A percentile compares a stretch with the other conserved stretches of the same genome.
Conservation (phyloP, 2,329 filamentous ascomycete species). For the Ambrosiella beaveri region DNA sequence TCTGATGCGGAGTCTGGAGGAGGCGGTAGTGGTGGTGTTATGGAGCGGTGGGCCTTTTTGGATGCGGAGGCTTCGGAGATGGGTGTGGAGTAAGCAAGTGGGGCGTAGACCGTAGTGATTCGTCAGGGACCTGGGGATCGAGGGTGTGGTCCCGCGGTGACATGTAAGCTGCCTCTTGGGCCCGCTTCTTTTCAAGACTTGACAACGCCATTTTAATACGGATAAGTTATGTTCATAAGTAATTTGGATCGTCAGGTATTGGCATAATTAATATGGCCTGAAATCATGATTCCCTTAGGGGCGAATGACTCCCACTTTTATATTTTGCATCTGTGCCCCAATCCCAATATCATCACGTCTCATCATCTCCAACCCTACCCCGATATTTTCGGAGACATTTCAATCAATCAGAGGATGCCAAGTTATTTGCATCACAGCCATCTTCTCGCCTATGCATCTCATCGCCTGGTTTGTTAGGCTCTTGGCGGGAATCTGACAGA, state of each 20-base stretch:
- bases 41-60: no score
- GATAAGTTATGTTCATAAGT: no score
- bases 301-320: no score
- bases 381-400: background rate
- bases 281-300: no score
- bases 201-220: background rate
- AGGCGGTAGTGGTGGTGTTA: background rate
- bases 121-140: no score
- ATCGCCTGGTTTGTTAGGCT: no score
- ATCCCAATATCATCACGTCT: no score
- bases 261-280: background rate
- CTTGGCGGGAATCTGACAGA: no score
- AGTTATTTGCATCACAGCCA: background rate
- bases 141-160: background rate
- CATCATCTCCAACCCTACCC: no score
- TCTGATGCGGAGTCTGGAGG: background rate
- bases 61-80: background rate
- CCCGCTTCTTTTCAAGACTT: background rate
- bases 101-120: background rate
- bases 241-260: background rate
- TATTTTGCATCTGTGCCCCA: no score
- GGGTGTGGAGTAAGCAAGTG: background rate
- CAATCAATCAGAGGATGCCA: background rate
- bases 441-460: no score
- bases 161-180: constrained; percentile 7